Conservation (phyloP, 768 basidiomycete species). For the Tylopilus intermedius region DNA sequence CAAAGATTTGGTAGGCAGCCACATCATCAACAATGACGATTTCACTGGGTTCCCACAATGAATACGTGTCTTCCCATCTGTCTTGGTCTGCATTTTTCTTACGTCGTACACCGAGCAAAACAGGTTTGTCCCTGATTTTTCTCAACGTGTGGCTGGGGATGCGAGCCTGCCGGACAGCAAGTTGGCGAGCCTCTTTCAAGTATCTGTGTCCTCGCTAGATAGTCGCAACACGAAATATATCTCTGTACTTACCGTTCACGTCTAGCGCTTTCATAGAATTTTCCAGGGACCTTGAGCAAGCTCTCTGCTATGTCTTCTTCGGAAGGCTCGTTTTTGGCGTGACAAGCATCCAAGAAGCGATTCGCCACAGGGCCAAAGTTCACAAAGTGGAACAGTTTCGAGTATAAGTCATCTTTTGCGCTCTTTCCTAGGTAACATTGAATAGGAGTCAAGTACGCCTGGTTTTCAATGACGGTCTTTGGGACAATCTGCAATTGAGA, state of each 20-base stretch:
- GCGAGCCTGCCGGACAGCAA: slow-evolving; percentile 33
- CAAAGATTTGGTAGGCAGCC: slow-evolving; percentile 68
- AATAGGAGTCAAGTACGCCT: slow-evolving; percentile 23
- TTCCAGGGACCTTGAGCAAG: slow-evolving; percentile 56
- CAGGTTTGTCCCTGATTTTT: slow-evolving; percentile 61
- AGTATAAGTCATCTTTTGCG: slow-evolving; percentile 57
- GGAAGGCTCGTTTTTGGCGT: slow-evolving; percentile 78
- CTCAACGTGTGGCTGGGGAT: slow-evolving; percentile 43
- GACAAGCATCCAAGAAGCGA: slow-evolving; percentile 75
- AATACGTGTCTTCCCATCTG: neutral
- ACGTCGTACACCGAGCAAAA: slow-evolving; percentile 68
- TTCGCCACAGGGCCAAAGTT: slow-evolving; percentile 80
- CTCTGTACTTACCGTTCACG: slow-evolving; percentile 48
- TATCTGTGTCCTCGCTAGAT: neutral
- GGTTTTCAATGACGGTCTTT: neutral
- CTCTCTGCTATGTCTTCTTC: slow-evolving; percentile 71
- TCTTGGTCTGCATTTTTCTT: slow-evolving; percentile 23
- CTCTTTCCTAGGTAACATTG: slow-evolving; percentile 63
- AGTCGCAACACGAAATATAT: neutral
- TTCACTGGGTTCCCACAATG: slow-evolving; percentile 54
- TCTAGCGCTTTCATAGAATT: slow-evolving; percentile 63
- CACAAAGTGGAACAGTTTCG: slow-evolving; percentile 78
- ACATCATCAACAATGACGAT: slow-evolving; percentile 83
- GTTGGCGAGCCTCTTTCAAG: slow-evolving; percentile 60
- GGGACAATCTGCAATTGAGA: slow-evolving; percentile 53